Percentiles rank a stretch among this genome's conserved stretches.
Evolutionary conservation across 2,329 filamentous ascomycete species (phyloP).

Genomic region (Sclerotinia minor): DNA sequence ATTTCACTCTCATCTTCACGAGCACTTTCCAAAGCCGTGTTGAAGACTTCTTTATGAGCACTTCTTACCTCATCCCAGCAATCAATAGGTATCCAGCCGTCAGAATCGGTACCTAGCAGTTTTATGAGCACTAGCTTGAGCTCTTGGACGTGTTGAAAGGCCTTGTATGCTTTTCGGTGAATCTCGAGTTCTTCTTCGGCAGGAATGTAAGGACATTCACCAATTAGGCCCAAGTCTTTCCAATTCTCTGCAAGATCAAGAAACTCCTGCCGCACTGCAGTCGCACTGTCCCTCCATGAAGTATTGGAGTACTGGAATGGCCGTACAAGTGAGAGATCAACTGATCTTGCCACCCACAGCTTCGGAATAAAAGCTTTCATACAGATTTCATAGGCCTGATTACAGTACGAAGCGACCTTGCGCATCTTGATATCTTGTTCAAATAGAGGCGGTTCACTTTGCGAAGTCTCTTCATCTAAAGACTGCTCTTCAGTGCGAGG

Average conservation of each 20-base stretch:
- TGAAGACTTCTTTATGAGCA: slow-evolving; percentile 14
- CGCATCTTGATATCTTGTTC: neutral
- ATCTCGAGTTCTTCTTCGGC: slow-evolving; percentile 28
- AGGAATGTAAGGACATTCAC: slow-evolving; percentile 11
- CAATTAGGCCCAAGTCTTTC: neutral
- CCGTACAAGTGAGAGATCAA: slow-evolving; percentile 44
- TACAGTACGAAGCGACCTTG: neutral
- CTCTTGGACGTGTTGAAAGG: slow-evolving; percentile 30
- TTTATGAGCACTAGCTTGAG: slow-evolving; percentile 28
- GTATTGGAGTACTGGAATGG: slow-evolving; percentile 46
- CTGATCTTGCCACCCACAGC: slow-evolving; percentile 40
- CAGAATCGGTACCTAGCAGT: slow-evolving; percentile 27
- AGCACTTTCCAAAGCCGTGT: neutral
- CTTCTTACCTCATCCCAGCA: slow-evolving; percentile 29
- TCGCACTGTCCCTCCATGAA: slow-evolving; percentile 46
- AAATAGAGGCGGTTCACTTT: neutral
- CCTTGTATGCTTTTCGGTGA: slow-evolving; percentile 29
- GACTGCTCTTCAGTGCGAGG: neutral
- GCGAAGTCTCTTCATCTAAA: neutral
- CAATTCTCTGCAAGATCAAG: neutral
- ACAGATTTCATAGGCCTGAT: neutral
- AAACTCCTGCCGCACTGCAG: slow-evolving; percentile 39
- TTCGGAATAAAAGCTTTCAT: slow-evolving; percentile 41
- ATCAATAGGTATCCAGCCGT: slow-evolving; percentile 24
- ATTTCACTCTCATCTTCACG: neutral